Conservation (phyloP, 345 rosid species). For the Sisymbrium irio region DNA sequence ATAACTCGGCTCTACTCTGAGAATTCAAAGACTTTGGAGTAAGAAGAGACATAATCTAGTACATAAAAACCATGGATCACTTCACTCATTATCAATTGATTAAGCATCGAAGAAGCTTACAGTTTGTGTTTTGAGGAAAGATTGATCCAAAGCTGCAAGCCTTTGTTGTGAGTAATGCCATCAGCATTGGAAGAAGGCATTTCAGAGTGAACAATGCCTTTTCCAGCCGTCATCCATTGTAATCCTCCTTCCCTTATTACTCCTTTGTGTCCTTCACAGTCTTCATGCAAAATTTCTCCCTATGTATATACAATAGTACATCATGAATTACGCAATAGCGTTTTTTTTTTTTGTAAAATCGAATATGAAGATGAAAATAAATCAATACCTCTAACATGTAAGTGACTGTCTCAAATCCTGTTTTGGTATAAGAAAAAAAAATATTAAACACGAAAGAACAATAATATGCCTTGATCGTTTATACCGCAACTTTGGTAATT, state of each 20-base stretch:
- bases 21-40: conserved; percentile 14
- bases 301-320: neutral
- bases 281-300: conserved; percentile 80
- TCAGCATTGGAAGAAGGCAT: conserved; percentile 61
- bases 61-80: neutral
- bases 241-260: conserved; percentile 73
- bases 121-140: conserved; percentile 77
- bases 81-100: neutral
- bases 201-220: conserved; percentile 91
- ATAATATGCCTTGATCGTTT: neutral
- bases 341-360: neutral
- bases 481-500: neutral
- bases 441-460: neutral
- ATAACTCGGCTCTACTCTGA: conserved; percentile 75
- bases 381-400: conserved; percentile 83
- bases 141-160: conserved; percentile 87
- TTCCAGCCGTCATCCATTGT: conserved; percentile 99
- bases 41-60: neutral
- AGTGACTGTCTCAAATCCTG: conserved; percentile 96
- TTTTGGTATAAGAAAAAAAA: conserved; percentile 2
- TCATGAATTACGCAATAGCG: neutral
- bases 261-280: conserved; percentile 88
- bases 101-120: conserved; percentile 36
- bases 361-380: neutral
- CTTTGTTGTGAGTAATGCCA: conserved; percentile 70